Conservation (phyloP, 75 land plant species). For the Pinus albicaulis region DNA sequence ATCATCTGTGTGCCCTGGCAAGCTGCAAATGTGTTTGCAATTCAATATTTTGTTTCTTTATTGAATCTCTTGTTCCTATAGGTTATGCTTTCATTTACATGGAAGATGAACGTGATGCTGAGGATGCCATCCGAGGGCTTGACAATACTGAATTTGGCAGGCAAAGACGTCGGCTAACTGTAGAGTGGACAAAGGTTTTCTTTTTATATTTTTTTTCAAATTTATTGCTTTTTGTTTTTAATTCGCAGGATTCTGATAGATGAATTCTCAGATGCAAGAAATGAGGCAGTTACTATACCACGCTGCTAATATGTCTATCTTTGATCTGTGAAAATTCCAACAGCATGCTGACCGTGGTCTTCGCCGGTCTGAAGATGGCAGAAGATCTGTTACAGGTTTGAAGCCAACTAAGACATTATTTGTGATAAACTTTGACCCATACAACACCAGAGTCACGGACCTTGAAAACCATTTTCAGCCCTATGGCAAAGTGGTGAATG, state of each 20-base stretch:
- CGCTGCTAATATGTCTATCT: too few relatives aligned
- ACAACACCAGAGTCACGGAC: constrained; percentile 67
- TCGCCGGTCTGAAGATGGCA: constrained; percentile 60
- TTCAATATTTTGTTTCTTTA: background rate
- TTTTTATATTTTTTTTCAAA: too few relatives aligned
- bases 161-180: constrained; percentile 73
- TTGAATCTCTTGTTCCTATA: background rate
- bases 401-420: constrained; percentile 92
- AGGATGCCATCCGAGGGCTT: constrained; percentile 80
- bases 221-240: too few relatives aligned
- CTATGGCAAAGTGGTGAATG: constrained; percentile 75
- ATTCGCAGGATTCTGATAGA: too few relatives aligned
- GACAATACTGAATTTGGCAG: constrained; percentile 80
- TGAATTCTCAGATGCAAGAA: too few relatives aligned
- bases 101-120: constrained; percentile 91
- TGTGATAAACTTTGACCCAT: constrained; percentile 93
- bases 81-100: constrained; percentile 2
- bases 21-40: constrained; percentile 20
- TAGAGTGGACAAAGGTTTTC: constrained; percentile 94
- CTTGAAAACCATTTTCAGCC: constrained; percentile 89
- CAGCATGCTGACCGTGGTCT: constrained; percentile 77
- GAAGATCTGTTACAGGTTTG: constrained; percentile 46
- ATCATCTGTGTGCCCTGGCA: background rate
- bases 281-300: too few relatives aligned
- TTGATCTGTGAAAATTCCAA: background rate